phyloP scores from a whole-genome alignment of 176 grass and related monocot species.

The Bothriochloa decipiens region DNA sequence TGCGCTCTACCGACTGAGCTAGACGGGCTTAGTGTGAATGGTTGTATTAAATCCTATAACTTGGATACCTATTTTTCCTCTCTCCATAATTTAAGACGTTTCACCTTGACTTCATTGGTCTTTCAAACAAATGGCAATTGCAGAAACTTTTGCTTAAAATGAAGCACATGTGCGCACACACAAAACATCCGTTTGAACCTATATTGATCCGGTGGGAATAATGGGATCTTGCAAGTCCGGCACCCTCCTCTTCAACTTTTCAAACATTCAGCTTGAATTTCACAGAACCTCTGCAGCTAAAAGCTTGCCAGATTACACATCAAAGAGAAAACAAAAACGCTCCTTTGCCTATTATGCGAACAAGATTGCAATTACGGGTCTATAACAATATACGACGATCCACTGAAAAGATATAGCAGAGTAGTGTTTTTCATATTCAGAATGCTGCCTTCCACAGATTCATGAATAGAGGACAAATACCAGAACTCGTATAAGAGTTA shows the following conservation, averaged over 20 bases:
- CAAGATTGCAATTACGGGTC: not conserved
- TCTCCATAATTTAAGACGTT: too few species aligned
- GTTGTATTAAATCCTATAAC: too few species aligned
- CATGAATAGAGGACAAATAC: not conserved
- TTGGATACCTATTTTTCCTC: too few species aligned
- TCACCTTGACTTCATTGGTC: too few species aligned
- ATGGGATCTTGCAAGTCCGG: not conserved
- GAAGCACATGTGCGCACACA: too few species aligned
- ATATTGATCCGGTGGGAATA: not conserved
- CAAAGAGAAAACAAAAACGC: not conserved
- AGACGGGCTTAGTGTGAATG: not conserved
- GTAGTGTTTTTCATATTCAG: not conserved
- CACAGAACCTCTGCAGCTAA: not conserved
- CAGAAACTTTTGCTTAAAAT: not conserved
- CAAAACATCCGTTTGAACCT: not conserved
- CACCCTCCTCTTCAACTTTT: not conserved
- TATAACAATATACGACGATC: not conserved
- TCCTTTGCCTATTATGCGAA: not conserved
- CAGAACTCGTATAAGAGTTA: not conserved
- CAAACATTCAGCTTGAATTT: not conserved
- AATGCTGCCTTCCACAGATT: slow-evolving; percentile 4
- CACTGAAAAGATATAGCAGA: not conserved
- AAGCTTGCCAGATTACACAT: not conserved
- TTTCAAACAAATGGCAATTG: not conserved
- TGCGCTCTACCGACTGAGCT: slow-evolving; percentile 27